Base-by-base conservation (phyloP, 805 yeast species). In the Lachancea sp. region DNA sequence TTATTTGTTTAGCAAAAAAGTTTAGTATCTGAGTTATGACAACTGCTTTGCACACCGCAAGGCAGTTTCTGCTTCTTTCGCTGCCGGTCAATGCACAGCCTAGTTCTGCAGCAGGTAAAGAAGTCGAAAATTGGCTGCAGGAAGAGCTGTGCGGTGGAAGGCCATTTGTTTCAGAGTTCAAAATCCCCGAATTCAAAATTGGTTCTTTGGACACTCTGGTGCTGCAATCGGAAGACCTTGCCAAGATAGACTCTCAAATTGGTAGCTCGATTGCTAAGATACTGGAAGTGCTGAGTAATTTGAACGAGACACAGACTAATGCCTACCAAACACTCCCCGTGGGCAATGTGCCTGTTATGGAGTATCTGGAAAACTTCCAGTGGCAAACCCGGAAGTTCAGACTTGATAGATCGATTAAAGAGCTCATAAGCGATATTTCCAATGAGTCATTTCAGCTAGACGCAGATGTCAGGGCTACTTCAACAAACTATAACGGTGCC, bases 171-270 rank as follows among this genome's bases (percentile, higher is more conserved):
- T 61, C 70, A 40, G 67, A 72, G 41, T 75, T 83, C 43, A 67
- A 70, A 25, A 70, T 88, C 38, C 97, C 97, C 6, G 78, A 72
- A 46, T 90, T 92, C 65, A 90, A 92, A 63, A 86, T 92, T 47
- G 97, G 97, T 21, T 89, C 97, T 9, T 74, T 92, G 57, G 99
- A 92, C 64, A 81, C 88, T 22, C 72, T 92, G 45, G 94, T 92
- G 40, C 79, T 83, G 52, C 89, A 89, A 64, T 78, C 89, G 60
- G 98, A 92, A 55, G 97, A 90, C 56, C 72, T 92, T 43, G 68
- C 76, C 30, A 89, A 87, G 60, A 67, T 81, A 41, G 99, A 92
- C 64, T 67, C 68, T n/a, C 92, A 86, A 63, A 72, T 90, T 57
- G 75, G 74, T 31, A 65, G 70, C 7, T 75, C 92, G 5, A 77